Conservation (phyloP, 345 rosid species). For the Bruguiera gymnorhiza region DNA sequence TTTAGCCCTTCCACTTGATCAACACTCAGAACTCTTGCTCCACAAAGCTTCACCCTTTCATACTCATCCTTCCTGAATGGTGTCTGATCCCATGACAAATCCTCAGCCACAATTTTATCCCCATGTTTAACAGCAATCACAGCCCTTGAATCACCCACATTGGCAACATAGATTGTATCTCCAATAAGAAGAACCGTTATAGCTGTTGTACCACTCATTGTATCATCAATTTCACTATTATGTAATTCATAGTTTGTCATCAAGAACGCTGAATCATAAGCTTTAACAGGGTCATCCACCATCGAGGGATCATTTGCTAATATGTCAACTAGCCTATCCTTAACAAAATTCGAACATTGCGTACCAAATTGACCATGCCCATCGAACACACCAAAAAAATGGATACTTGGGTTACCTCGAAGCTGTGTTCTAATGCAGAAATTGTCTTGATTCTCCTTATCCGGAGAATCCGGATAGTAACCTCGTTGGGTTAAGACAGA, state of each 20-base stretch:
- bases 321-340: slow-evolving; percentile 65
- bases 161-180: slow-evolving; percentile 78
- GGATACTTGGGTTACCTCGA: slow-evolving; percentile 81
- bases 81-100: slow-evolving; percentile 89
- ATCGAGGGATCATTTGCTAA: slow-evolving; percentile 54
- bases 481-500: slow-evolving; percentile 76
- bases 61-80: slow-evolving; percentile 92
- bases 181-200: slow-evolving; percentile 87
- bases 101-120: slow-evolving; percentile 59
- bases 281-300: slow-evolving; percentile 68
- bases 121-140: slow-evolving; percentile 71
- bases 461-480: slow-evolving; percentile 78
- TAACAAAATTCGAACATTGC: slow-evolving; percentile 73
- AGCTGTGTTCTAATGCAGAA: slow-evolving; percentile 64
- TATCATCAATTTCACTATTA: slow-evolving; percentile 72
- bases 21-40: slow-evolving; percentile 86
- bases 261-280: slow-evolving; percentile 62
- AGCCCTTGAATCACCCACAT: slow-evolving; percentile 98
- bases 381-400: slow-evolving; percentile 93
- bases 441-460: slow-evolving; percentile 84
- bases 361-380: slow-evolving; percentile 85
- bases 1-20: slow-evolving; percentile 95
- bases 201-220: slow-evolving; percentile 94
- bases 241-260: slow-evolving; percentile 67
- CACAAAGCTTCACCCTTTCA: slow-evolving; percentile 83